Evolutionary conservation across 176 grass and related monocot genomes (phyloP), one percentile per base, ranked within the genome.

Genomic region (Ensete ventricosum): DNA sequence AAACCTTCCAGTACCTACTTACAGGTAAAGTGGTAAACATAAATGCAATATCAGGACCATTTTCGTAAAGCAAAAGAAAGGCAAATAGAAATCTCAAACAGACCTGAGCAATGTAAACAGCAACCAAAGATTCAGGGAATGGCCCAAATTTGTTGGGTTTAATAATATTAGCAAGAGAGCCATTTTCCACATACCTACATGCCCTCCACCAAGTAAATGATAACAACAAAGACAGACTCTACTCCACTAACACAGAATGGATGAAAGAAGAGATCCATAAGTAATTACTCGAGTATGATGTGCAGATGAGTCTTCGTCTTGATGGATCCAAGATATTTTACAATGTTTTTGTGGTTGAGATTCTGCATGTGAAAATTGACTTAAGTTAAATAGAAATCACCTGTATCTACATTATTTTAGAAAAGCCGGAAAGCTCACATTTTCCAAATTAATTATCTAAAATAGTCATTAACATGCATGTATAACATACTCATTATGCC

Each of bases 91-190:
- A 75, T 26, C 24, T 78, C n/a, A 77, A 21, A 87, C 64, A 69
- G 53, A 99, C 90, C 95, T 99, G 96, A 64, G 95, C 82, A 82
- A 99, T 99, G 80, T 95, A 99, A 75, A 99, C 88, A 72, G 96
- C 84, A 26, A 91, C 96, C 74, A 99, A 83, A 74, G 96, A 91
- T 82, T 99, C 96, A 69, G 96, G 96, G 80, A 99, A 91, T 76
- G 96, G 96, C 74, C 96, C 91, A 50, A 99, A 99, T 99, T 99
- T 99, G 73, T 99, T 99, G 76, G 96, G 96, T 82, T 95, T 99
- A 81, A 99, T 91, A 72, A 99, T 99, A 76, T 91, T 99, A 63
- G 96, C 91, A 86, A 99, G 96, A 67, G 96, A 99, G 50, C 96
- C 96, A 89, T 95, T 99, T 81, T 99, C 96, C 52, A 99, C 96